Percentiles rank a stretch among this genome's conserved stretches.
Conservation (phyloP, 306 rosid genomes). For the Alnus glutinosa region DNA sequence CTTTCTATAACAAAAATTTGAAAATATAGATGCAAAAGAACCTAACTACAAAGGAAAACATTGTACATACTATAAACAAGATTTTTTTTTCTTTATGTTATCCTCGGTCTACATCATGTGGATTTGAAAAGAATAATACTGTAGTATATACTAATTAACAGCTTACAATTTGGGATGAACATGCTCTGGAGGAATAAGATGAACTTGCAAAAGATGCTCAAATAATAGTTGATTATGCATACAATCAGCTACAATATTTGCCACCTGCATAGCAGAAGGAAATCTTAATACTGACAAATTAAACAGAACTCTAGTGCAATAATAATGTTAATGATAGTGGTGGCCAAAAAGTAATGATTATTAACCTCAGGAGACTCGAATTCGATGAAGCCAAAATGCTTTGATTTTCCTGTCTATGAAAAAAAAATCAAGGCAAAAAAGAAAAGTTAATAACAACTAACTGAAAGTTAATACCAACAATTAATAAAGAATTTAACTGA, state of each 20-base stretch:
- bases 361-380: constrained; percentile 80
- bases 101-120: background rate
- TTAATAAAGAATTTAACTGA: background rate
- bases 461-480: background rate
- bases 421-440: constrained; percentile 8
- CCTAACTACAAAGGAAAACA: background rate
- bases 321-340: background rate
- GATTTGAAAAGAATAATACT: background rate
- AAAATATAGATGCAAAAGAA: background rate
- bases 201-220: constrained; percentile 78
- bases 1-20: background rate
- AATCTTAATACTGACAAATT: constrained; percentile 8
- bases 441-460: constrained; percentile 8
- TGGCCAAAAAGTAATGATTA: constrained; percentile 5
- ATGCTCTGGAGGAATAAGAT: constrained; percentile 61
- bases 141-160: background rate
- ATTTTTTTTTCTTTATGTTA: background rate
- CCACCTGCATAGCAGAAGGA: constrained; percentile 57
- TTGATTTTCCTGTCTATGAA: constrained; percentile 72
- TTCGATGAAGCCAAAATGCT: constrained; percentile 82
- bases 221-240: constrained; percentile 87
- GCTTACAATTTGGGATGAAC: constrained; percentile 82
- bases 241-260: constrained; percentile 80
- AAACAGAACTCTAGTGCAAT: background rate
- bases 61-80: background rate